Evolutionary conservation across 2,329 filamentous ascomycete genomes (phyloP).

Genomic region (Aspergillus ruber): DNA sequence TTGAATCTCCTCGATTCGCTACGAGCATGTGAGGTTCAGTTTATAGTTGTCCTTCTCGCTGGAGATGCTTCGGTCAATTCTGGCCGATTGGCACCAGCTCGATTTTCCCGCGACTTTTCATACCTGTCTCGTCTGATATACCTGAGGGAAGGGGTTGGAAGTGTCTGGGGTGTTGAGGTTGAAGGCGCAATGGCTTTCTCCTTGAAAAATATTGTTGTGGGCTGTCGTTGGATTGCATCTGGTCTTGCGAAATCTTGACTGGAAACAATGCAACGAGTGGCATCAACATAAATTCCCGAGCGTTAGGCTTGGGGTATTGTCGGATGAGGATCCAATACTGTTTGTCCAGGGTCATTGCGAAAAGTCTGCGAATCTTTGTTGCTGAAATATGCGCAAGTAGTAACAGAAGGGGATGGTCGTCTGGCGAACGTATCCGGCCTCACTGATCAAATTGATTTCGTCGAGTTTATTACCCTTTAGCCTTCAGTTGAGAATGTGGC

Average conservation of each 20-base stretch:
- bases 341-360: conserved; percentile 14
- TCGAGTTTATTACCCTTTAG: conserved; percentile 63
- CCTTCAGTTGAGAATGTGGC: conserved; percentile 80
- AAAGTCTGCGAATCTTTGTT: conserved; percentile 16
- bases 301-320: conserved; percentile 62
- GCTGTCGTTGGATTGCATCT: conserved; percentile 22
- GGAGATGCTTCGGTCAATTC: conserved; percentile 46
- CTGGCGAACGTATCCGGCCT: conserved; percentile 36
- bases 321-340: conserved; percentile 57
- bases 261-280: conserved; percentile 24
- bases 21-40: conserved; percentile 50
- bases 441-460: conserved; percentile 72
- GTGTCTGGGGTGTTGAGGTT: conserved; percentile 69
- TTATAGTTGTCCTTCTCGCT: conserved; percentile 82
- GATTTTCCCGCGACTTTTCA: conserved; percentile 52
- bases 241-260: conserved; percentile 8
- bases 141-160: conserved; percentile 44
- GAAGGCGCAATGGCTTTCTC: conserved; percentile 61
- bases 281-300: conserved; percentile 50
- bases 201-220: conserved; percentile 68
- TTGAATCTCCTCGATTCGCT: conserved; percentile 31
- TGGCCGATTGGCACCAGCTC: conserved; percentile 60
- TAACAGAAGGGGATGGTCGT: conserved; percentile 9
- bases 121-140: conserved; percentile 22
- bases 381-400: conserved; percentile 23